phyloP scores from a whole-genome alignment of 257 asterid genomes.

The Solanum piurae region DNA sequence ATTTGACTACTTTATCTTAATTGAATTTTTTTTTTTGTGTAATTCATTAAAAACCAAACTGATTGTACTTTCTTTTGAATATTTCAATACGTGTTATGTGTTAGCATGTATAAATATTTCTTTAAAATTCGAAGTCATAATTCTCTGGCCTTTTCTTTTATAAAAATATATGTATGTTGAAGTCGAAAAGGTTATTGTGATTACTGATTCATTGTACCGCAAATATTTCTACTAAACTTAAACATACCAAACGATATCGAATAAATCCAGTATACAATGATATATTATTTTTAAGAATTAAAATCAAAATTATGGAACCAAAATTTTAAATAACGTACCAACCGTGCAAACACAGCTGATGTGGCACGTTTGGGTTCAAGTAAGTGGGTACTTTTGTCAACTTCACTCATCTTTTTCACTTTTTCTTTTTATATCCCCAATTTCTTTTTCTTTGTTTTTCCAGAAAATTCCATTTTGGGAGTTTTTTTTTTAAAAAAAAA shows the following conservation, averaged over 20 bases:
- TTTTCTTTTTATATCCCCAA: not conserved
- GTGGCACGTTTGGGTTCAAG: not conserved
- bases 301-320: not conserved
- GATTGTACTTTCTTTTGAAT: not conserved
- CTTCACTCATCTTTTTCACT: not conserved
- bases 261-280: not conserved
- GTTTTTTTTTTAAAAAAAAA: too few relatives aligned
- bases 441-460: not conserved
- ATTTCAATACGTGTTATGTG: not conserved
- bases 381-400: not conserved
- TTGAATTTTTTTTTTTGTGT: fast-evolving
- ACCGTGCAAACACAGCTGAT: not conserved
- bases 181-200: not conserved
- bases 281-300: not conserved
- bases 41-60: not conserved
- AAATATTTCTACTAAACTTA: not conserved
- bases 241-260: not conserved
- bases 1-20: not conserved
- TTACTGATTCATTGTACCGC: not conserved
- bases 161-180: not conserved
- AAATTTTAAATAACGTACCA: not conserved
- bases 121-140: not conserved
- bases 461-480: not conserved
- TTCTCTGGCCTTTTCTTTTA: not conserved
- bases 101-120: not conserved